A percentile compares a stretch with the other conserved stretches of the same genome.
Conservation (phyloP, 768 basidiomycete species). For the Lentinula sp. region DNA sequence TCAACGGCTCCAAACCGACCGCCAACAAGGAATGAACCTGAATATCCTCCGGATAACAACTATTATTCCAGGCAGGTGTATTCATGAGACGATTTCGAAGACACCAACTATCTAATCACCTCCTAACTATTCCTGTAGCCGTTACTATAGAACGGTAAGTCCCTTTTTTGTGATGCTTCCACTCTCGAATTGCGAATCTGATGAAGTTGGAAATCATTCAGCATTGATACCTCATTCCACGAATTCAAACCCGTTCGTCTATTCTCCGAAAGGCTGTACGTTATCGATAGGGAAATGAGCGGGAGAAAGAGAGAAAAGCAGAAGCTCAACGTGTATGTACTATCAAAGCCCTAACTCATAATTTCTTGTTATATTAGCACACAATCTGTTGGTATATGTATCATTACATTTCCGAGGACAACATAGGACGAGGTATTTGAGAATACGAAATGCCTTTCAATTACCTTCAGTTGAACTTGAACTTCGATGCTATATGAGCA, state of each 20-base stretch:
- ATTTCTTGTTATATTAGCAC: neutral
- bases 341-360: neutral
- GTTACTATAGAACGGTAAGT: slow-evolving; percentile 3
- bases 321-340: neutral
- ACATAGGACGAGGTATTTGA: neutral
- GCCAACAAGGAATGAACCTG: slow-evolving; percentile 16
- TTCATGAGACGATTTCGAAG: neutral
- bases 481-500: neutral
- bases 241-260: neutral
- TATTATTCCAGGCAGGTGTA: neutral
- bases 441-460: too few relatives aligned
- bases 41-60: neutral
- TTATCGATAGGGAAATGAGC: neutral
- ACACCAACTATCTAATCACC: neutral
- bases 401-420: neutral
- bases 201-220: neutral
- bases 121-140: neutral
- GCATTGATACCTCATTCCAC: neutral
- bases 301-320: neutral
- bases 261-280: neutral
- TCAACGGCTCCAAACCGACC: slow-evolving; percentile 40
- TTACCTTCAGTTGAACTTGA: too few relatives aligned
- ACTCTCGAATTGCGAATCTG: neutral
- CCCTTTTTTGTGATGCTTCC: neutral
- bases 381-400: neutral